Base-by-base conservation (phyloP, 164 flowering plant species). In the Protea cynaroides region DNA sequence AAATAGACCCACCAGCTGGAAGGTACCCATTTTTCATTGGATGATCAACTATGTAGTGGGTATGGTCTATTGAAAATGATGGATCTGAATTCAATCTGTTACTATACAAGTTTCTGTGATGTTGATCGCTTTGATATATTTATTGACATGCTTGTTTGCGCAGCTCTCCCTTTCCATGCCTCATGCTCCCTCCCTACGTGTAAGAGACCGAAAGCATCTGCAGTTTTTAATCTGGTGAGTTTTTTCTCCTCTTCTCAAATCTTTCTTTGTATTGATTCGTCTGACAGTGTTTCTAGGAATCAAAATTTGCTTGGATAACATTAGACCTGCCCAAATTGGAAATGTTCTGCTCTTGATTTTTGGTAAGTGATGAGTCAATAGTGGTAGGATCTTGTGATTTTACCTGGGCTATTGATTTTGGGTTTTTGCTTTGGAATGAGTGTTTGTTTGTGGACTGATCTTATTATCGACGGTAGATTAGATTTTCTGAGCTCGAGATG, bases 151-250 rank as follows among this genome's bases (percentile, higher is more conserved):
- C 24, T 52, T 21, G 55, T n/a, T n/a, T 13, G 52, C n/a, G 8
- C 55, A 52, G 55, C 55, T 52, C 24, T 52, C 12, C 21, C 24
- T 52, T 52, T 52, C 24, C 23, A 56, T 18, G 18, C 52, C 52
- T 49, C n/a, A n/a, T n/a, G n/a, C n/a, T 49, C 52, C 34, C 34
- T 49, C 6, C n/a, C 52, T 49, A 49, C 52, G 17, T 56, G 58
- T 3, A 56, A 25, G n/a, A 25, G 25, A 58, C 57, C 36, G 11
- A 54, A 46, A 56, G 66, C 59, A 63, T 63, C 17, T 24, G 51
- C 58, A 46, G 21, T 59, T 54, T 66, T 69, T 69, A 72, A 67
- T 70, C 74, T 76, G 76, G 76, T 76, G 62, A 76, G 71, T 62
- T 43, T 68, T 52, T 56, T 13, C 19, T 51, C 22, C 21, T 44